These are phyloP conservation scores for Tetrahymena elliotti DNA, from an alignment of 73 alveolate species.

Conservation along the genomic window DNA sequence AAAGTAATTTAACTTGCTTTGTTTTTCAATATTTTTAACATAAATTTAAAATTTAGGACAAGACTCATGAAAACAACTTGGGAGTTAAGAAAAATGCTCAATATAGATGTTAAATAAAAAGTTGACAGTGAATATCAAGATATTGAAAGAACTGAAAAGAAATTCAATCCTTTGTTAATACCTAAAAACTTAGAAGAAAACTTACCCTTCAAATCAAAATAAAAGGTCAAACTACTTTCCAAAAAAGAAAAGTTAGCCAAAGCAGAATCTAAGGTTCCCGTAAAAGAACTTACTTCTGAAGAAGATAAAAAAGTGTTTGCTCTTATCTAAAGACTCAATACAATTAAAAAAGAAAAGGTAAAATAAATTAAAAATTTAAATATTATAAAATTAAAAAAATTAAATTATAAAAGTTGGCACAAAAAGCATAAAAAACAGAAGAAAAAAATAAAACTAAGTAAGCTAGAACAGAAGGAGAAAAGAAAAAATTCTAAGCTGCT, in stretches of 20 bases:
- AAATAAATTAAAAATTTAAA: background rate
- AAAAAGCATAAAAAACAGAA: conserved; percentile 3
- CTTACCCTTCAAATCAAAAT: conserved; percentile 91
- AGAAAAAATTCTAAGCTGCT: conserved; percentile 16
- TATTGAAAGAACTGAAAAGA: conserved; percentile 81
- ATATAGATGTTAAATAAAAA: conserved; percentile 64
- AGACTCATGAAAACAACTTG: conserved; percentile 86
- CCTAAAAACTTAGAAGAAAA: conserved; percentile 77
- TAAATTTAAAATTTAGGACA: conserved; percentile 34
- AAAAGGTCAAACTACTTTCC: conserved; percentile 46
- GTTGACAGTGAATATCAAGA: conserved; percentile 82
- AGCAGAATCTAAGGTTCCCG: conserved; percentile 4
- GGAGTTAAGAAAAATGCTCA: conserved; percentile 80
- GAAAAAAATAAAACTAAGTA: conserved; percentile 13
- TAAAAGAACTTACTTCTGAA: background rate
- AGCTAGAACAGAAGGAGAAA: conserved; percentile 27
- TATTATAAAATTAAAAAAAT: background rate
- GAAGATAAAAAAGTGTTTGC: conserved; percentile 22
- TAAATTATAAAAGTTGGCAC: background rate
- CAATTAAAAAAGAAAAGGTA: conserved; percentile 37
- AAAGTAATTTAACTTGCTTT: background rate
- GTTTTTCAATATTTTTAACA: conserved; percentile 23
- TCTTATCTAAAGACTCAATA: conserved; percentile 20
- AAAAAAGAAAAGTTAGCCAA: conserved; percentile 20
- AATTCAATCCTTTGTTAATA: conserved; percentile 77